Base-by-base conservation (phyloP, 176 grass and related monocot species). In the Avena sativa region DNA sequence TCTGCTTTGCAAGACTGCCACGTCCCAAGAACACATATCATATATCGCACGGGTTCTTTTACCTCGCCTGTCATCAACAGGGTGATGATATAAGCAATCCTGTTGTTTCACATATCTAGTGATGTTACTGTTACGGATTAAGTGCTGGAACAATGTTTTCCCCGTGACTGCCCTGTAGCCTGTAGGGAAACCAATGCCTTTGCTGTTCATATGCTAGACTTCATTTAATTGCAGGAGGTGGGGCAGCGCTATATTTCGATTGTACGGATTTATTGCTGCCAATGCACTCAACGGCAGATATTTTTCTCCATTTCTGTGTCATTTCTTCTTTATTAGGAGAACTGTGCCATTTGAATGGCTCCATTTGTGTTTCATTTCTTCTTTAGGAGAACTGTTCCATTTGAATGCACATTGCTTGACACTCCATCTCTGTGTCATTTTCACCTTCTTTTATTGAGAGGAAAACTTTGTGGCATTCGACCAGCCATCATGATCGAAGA, bases 81-180 rank as follows among this genome's bases (percentile, higher is more conserved):
- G 26, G 14, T 72, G 55, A 8, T 63, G 46, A 49, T 19, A 12
- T n/a, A 34, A 34, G 32, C 32, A 20, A 21, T 59, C 14, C 0
- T 43, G 14, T 40, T 23, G 16, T 56, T 30, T 19, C 71, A 48
- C 57, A 50, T 69, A 6, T 58, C 47, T 65, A 64, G 21, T 13
- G 34, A 25, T 51, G 63, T 88, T 77, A 68, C n/a, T 34, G 63
- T 67, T 67, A 67, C 32, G 32, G 32, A 34, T 34, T 34, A 34
- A 34, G 71, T 76, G 48, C 12, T 73, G 21, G 56, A 55, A 79
- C 56, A 53, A 36, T 62, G 47, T 32, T 57, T 88, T 17, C 55
- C 11, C 47, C 14, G 58, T 34, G 40, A 36, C 48, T 17, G 52
- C 71, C 79, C 12, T 87, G 57, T 69, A 50, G 32, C 32, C 32